Evolutionary conservation across 1,284 basidiomycete species (phyloP).

Genomic region (Afroboletus lepidellus): DNA sequence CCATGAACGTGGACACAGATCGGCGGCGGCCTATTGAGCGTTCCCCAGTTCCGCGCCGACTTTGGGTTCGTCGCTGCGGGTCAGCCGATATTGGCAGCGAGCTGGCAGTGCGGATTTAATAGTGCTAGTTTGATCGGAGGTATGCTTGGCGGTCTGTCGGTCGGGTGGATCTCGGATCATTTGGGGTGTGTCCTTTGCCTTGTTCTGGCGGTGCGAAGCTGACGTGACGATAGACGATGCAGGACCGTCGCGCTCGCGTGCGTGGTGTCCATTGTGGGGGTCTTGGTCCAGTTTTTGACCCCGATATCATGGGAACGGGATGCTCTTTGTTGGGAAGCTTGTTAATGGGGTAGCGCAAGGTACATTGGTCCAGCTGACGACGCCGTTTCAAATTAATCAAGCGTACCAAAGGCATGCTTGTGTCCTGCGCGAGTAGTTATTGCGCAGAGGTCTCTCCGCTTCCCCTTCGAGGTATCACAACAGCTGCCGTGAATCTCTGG

Average conservation of each 20-base stretch:
- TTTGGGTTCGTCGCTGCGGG: conserved; percentile 20
- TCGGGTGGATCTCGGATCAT: conserved; percentile 28
- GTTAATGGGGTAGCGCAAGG: conserved; percentile 28
- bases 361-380: too few relatives aligned
- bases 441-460: too few relatives aligned
- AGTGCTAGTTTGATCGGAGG: conserved; percentile 26
- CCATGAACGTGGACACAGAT: conserved; percentile 15
- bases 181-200: conserved; percentile 16
- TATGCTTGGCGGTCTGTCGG: conserved; percentile 27
- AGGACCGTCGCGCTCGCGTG: conserved; percentile 25
- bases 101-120: conserved; percentile 33
- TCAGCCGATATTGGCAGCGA: conserved; percentile 22
- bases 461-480: too few relatives aligned
- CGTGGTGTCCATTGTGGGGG: conserved; percentile 22
- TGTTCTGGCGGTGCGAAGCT: not conserved
- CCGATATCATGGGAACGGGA: conserved; percentile 24
- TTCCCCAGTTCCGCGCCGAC: conserved; percentile 30
- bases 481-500: not conserved
- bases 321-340: conserved; percentile 30
- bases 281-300: conserved; percentile 28
- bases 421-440: too few relatives aligned
- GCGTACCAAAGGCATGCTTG: too few relatives aligned
- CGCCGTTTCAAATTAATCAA: too few relatives aligned
- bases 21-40: conserved; percentile 22
- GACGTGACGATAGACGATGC: conserved; percentile 19